Percentiles rank a stretch among this genome's conserved stretches.
phyloP scores from a whole-genome alignment of 305 asterid species.

The Solanum hybrid region DNA sequence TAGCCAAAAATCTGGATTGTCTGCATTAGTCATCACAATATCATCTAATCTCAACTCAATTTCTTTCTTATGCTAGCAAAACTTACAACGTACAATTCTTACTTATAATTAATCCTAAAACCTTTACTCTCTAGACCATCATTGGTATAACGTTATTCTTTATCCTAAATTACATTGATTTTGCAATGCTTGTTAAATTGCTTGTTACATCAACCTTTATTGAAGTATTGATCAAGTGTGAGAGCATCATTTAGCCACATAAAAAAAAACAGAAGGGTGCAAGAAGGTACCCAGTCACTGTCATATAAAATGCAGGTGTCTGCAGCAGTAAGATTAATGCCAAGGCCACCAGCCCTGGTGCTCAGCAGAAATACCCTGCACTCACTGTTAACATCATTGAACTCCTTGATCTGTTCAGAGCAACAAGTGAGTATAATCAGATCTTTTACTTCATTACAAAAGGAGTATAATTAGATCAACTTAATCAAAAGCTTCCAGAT shows the following conservation, averaged over 20 bases:
- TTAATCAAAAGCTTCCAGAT: neutral
- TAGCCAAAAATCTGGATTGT: neutral
- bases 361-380: constrained; percentile 80
- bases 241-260: neutral
- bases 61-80: neutral
- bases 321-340: constrained; percentile 96
- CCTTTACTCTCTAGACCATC: neutral
- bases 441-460: neutral
- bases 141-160: neutral
- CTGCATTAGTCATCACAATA: neutral
- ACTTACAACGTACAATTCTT: neutral
- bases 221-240: neutral
- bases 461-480: neutral
- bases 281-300: constrained; percentile 83
- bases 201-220: neutral
- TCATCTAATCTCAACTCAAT: neutral
- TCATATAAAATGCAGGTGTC: constrained; percentile 97
- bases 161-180: neutral
- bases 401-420: constrained; percentile 67
- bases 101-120: neutral
- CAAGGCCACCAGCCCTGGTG: constrained; percentile 98
- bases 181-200: neutral
- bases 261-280: neutral
- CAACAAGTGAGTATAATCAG: neutral
- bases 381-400: constrained; percentile 57